Percentiles rank a stretch among this genome's conserved stretches.
These are phyloP conservation scores for Andrographis paniculata DNA, from an alignment of 305 asterid genomes.

Conservation along the genomic window DNA sequence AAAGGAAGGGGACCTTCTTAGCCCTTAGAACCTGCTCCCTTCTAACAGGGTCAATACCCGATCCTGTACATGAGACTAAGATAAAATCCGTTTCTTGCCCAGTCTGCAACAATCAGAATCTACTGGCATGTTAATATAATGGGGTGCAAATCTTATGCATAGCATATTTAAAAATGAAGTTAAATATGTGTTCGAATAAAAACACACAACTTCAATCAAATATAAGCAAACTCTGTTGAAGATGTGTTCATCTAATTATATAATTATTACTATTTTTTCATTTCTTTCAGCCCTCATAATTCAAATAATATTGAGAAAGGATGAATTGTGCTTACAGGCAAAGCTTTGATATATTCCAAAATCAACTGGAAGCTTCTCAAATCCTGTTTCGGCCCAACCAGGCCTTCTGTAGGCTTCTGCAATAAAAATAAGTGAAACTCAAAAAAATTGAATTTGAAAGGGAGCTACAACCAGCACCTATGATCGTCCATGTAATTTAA, in stretches of 20 bases:
- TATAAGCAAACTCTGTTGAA: constrained; percentile 1
- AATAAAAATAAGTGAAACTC: constrained; percentile 12
- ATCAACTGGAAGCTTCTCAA: constrained; percentile 90
- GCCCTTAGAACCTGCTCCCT: constrained; percentile 91
- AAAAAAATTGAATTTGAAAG: constrained; percentile 5
- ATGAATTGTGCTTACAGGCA: constrained; percentile 65
- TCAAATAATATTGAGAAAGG: background rate
- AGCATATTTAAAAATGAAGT: background rate
- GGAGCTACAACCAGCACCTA: constrained; percentile 4
- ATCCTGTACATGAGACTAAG: constrained; percentile 92
- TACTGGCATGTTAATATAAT: constrained; percentile 7
- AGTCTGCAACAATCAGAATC: constrained; percentile 50
- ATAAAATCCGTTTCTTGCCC: constrained; percentile 96
- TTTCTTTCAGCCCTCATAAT: background rate
- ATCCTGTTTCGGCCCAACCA: constrained; percentile 58
- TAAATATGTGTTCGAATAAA: background rate
- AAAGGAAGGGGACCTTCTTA: constrained; percentile 53
- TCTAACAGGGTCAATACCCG: constrained; percentile 72
- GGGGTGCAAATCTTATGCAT: background rate
- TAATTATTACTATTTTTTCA: background rate
- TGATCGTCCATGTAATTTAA: constrained; percentile 1
- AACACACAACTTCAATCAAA: background rate
- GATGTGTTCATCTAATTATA: background rate
- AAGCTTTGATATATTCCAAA: constrained; percentile 87
- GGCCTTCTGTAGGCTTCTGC: constrained; percentile 67